Conservation (phyloP, 2,329 filamentous ascomycete genomes). For the Biscogniauxia sp. region DNA sequence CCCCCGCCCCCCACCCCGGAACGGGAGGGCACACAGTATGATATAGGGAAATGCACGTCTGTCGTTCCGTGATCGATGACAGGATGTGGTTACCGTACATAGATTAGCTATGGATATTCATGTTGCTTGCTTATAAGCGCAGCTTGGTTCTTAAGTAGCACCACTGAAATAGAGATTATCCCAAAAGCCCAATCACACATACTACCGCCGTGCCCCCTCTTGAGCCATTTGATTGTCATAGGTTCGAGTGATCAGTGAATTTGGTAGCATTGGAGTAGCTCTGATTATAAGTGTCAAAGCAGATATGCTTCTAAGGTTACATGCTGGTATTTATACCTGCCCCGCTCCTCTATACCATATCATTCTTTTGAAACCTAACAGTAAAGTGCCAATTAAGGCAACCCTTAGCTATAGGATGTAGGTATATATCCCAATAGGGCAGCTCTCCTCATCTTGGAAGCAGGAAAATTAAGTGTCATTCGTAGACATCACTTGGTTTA, state of each 20-base stretch:
- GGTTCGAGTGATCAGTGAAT: neutral
- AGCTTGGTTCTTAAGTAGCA: neutral
- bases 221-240: neutral
- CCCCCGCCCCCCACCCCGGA: no score
- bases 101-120: neutral
- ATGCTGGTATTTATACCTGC: no score
- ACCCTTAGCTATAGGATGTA: constrained; percentile 29
- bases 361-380: no score
- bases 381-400: constrained; percentile 16
- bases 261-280: no score
- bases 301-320: no score
- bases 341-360: no score
- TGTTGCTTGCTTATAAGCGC: neutral
- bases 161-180: neutral
- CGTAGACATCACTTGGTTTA: constrained; percentile 28
- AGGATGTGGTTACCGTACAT: neutral
- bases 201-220: neutral
- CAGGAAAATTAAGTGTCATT: constrained; percentile 32
- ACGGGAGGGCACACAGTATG: no score
- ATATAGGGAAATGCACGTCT: neutral
- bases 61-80: neutral
- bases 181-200: neutral
- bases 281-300: no score
- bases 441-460: constrained; percentile 27
- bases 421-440: constrained; percentile 33